Conservation (phyloP, 805 yeast genomes). For the Debaryomyces tyrocola region DNA sequence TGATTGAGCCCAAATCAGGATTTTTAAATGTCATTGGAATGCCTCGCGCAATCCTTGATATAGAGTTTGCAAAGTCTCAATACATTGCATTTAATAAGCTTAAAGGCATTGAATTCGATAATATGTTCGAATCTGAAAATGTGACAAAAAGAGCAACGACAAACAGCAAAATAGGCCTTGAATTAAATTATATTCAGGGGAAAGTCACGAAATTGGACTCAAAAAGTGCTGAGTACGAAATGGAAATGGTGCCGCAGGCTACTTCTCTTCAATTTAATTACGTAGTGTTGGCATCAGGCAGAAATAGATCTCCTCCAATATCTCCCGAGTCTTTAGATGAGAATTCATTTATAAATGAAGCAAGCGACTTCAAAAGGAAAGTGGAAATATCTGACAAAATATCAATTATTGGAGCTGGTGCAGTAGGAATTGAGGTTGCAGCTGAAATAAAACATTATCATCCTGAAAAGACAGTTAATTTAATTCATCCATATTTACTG, state of each 20-base stretch:
- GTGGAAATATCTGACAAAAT: slow-evolving; percentile 28
- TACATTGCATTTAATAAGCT: slow-evolving; percentile 22
- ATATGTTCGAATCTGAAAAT: too few species aligned
- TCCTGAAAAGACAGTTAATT: slow-evolving; percentile 34
- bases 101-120: too few species aligned
- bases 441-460: slow-evolving; percentile 44
- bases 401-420: slow-evolving; percentile 52
- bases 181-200: slow-evolving; percentile 22
- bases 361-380: slow-evolving; percentile 23
- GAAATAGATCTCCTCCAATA: slow-evolving; percentile 47
- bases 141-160: too few species aligned
- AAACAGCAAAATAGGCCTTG: too few species aligned
- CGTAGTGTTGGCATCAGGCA: slow-evolving; percentile 40
- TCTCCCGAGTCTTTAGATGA: slow-evolving; percentile 39
- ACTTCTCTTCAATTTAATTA: slow-evolving; percentile 33
- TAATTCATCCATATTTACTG: slow-evolving; percentile 41
- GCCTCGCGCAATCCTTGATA: slow-evolving; percentile 25
- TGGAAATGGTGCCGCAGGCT: neutral
- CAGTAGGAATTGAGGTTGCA: slow-evolving; percentile 49
- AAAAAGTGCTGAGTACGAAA: slow-evolving; percentile 14
- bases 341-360: slow-evolving; percentile 33
- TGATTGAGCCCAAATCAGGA: slow-evolving; percentile 30
- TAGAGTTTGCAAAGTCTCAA: slow-evolving; percentile 29
- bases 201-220: slow-evolving; percentile 15
- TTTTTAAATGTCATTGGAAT: slow-evolving; percentile 28